Evolutionary conservation across 2,329 filamentous ascomycete genomes (phyloP), one percentile per base, ranked within the genome.

Genomic region (Ophiostoma montium): DNA sequence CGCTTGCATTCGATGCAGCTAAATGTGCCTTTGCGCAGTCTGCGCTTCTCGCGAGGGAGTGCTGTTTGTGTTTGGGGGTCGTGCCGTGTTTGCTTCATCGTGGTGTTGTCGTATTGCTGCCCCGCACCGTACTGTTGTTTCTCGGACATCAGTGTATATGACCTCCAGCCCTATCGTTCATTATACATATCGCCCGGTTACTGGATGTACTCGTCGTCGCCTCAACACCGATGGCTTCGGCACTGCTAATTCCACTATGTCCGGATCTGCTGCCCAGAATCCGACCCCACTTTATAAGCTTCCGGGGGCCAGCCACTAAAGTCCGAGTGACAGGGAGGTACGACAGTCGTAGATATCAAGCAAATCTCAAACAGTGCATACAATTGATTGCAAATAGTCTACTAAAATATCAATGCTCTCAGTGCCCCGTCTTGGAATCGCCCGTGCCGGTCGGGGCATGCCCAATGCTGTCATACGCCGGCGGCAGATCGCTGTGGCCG

Each of bases 1-100:
- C 69, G 65, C 58, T 53, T 54, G 48, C 74, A 77, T 53, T 76
- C 72, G 70, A 70, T 76, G 57, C 74, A 77, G 52, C 71, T 75
- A 23, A 61, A 65, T 0, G 74, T 77, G n/a, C 74, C 74, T 47
- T 74, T 76, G 18, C 71, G 68, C 19, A 74, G 47, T 38, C 46
- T 52, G 33, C 50, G 50, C 19, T 48, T 48, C 23, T 53, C 50
- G 8, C 31, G 19, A 9, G 39, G 23, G 3, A 5, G 15, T 9
- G 21, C 38, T 15, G 19, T n/a, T n/a, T n/a, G 23, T 27, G 23
- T 27, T 8, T 27, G 8, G 19, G 23, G 13, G 21, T 13, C 12
- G 16, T 18, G 16, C n/a, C 16, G 13, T 30, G 19, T 30, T n/a
- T 12, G 46, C 15, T 12, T 27, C 23, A 27, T 27, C 8, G 23